phyloP scores from a whole-genome alignment of 331 rosid genomes.

The Telfairia occidentalis region DNA sequence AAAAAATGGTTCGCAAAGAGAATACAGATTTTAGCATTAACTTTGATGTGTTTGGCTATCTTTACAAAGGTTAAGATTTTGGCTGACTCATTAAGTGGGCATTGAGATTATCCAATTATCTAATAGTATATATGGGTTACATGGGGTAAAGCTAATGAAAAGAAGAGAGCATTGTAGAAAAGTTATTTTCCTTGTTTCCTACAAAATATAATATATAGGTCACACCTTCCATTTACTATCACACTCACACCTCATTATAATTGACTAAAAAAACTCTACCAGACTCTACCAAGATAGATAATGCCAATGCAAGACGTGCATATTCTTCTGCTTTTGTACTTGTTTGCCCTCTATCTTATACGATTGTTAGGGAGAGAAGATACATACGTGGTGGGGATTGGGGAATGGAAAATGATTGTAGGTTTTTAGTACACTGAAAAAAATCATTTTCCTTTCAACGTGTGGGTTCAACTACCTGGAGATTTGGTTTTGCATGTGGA shows the following conservation, averaged over 20 bases:
- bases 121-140: no score
- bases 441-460: neutral
- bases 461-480: neutral
- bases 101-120: neutral
- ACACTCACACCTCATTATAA: neutral
- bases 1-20: neutral
- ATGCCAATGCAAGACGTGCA: neutral
- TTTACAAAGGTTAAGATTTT: neutral
- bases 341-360: neutral
- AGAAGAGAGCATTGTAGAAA: neutral
- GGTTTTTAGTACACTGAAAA: neutral
- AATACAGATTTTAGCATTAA: neutral
- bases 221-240: neutral
- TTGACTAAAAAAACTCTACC: neutral
- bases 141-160: neutral
- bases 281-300: neutral
- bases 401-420: neutral
- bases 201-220: neutral
- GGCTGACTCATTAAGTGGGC: neutral
- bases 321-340: neutral
- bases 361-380: neutral
- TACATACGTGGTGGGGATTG: neutral
- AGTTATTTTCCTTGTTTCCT: no score
- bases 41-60: neutral
- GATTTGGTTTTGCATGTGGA: conserved; percentile 1